Evolutionary conservation across 371 early-diverging fungal species (phyloP).

Genomic region (Capillidium heterosporum): DNA sequence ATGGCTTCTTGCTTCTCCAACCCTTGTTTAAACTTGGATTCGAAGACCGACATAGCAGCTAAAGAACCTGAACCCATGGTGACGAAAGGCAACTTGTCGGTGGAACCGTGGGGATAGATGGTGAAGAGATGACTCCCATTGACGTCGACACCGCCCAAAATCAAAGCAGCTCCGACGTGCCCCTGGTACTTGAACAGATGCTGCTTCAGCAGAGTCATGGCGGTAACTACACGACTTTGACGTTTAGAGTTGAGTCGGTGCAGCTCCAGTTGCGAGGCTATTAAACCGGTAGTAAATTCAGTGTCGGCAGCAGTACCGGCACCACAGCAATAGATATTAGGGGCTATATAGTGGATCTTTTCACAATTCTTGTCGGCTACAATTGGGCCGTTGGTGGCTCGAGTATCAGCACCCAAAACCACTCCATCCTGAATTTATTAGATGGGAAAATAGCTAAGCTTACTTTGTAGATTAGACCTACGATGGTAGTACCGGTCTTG

Average conservation of each 20-base stretch:
- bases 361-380: conserved; percentile 99
- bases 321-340: conserved; percentile 99
- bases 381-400: conserved; percentile 96
- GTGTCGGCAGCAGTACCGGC: conserved; percentile 99
- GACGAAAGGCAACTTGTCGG: conserved; percentile 88
- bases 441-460: background rate
- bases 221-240: conserved; percentile 77
- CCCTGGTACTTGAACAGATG: conserved; percentile 96
- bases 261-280: conserved; percentile 83
- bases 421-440: conserved; percentile 59
- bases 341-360: conserved; percentile 97
- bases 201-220: conserved; percentile 93
- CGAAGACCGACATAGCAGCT: conserved; percentile 96
- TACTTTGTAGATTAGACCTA: conserved; percentile 83
- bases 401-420: conserved; percentile 97
- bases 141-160: conserved; percentile 92
- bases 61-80: conserved; percentile 97
- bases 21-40: conserved; percentile 66
- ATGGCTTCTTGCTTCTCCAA: conserved; percentile 88
- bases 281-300: conserved; percentile 85
- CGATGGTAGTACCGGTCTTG: conserved; percentile 98
- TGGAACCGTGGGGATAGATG: conserved; percentile 94
- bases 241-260: conserved; percentile 82
- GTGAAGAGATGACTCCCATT: conserved; percentile 87
- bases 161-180: conserved; percentile 91